Conservation (phyloP, 352 stramenopile genomes). For the Phytophthora rubi region DNA sequence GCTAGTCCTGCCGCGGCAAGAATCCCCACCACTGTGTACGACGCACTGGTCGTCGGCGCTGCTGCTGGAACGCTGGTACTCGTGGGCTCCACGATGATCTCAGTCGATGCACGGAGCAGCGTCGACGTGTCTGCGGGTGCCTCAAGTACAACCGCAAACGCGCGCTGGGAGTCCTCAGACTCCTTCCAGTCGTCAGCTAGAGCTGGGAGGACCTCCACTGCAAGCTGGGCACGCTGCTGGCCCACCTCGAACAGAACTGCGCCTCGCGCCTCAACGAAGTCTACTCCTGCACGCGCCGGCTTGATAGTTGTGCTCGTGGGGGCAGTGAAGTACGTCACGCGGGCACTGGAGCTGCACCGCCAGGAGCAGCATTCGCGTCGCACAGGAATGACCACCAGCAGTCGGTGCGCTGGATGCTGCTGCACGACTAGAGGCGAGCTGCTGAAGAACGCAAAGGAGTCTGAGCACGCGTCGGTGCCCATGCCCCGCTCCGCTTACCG, state of each 20-base stretch:
- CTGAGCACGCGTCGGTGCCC: slow-evolving; percentile 18
- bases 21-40: slow-evolving; percentile 3
- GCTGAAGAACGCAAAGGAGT: slow-evolving; percentile 28
- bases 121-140: slow-evolving; percentile 8
- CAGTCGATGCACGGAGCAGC: slow-evolving; percentile 6
- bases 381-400: slow-evolving; percentile 35
- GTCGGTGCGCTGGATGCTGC: slow-evolving; percentile 10
- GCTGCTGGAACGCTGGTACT: background rate
- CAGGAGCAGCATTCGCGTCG: slow-evolving; percentile 29
- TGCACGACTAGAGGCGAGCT: slow-evolving; percentile 27
- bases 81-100: slow-evolving; percentile 28
- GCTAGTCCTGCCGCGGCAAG: slow-evolving; percentile 16
- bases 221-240: slow-evolving; percentile 29
- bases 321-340: slow-evolving; percentile 26
- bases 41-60: background rate
- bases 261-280: slow-evolving; percentile 35
- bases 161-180: slow-evolving; percentile 7
- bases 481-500: slow-evolving; percentile 13
- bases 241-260: slow-evolving; percentile 30
- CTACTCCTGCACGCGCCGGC: slow-evolving; percentile 22
- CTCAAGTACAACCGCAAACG: slow-evolving; percentile 29
- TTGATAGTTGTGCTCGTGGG: slow-evolving; percentile 4
- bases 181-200: background rate
- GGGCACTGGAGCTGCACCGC: slow-evolving; percentile 14
- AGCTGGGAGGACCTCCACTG: slow-evolving; percentile 37